A percentile compares a stretch with the other conserved stretches of the same genome.
Evolutionary conservation across 2,329 filamentous ascomycete genomes (phyloP).

Genomic region (Tolypocladium amazonense): DNA sequence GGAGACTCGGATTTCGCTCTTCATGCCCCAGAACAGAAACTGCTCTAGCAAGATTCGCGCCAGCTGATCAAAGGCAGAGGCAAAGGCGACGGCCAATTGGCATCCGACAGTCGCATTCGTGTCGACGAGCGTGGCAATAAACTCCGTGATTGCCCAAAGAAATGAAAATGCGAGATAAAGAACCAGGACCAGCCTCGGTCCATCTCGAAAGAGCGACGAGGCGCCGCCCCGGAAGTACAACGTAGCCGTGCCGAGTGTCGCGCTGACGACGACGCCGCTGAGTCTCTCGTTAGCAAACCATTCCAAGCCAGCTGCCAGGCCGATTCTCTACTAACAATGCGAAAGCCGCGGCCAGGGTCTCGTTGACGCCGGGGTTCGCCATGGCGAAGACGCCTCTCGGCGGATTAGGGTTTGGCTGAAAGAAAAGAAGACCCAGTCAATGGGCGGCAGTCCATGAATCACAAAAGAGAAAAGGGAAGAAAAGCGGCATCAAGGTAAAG

Average conservation of each 20-base stretch:
- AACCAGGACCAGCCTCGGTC: constrained; percentile 54
- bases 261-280: constrained; percentile 42
- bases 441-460: constrained; percentile 25
- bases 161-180: constrained; percentile 39
- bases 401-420: constrained; percentile 17
- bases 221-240: constrained; percentile 36
- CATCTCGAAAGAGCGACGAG: constrained; percentile 40
- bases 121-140: constrained; percentile 37
- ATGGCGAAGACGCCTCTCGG: constrained; percentile 22
- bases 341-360: constrained; percentile 43
- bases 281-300: constrained; percentile 14
- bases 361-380: constrained; percentile 31
- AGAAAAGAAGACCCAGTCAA: constrained; percentile 34
- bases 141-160: constrained; percentile 43
- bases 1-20: constrained; percentile 24
- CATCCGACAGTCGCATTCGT: constrained; percentile 32
- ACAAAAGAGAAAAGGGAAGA: constrained; percentile 13
- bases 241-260: constrained; percentile 35
- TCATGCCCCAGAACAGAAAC: constrained; percentile 41
- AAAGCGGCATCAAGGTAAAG: constrained; percentile 2
- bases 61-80: constrained; percentile 46
- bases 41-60: constrained; percentile 43
- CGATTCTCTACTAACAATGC: constrained; percentile 33
- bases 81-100: constrained; percentile 40
- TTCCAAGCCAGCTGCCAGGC: too few relatives aligned